Conservation (phyloP, 805 yeast species). For the Candida fluviatilis region DNA sequence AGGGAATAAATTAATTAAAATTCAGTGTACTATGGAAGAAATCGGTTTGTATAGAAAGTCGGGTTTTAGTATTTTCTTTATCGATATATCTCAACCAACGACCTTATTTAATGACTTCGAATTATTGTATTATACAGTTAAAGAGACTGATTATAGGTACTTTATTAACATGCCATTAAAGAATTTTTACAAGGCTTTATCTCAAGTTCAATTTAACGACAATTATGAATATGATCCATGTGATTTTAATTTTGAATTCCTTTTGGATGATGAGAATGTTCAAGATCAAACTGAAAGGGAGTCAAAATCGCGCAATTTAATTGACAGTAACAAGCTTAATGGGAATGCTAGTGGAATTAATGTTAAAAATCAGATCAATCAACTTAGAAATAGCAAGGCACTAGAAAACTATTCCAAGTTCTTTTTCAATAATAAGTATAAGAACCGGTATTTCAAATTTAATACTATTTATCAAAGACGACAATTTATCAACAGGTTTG, state of each 20-base stretch:
- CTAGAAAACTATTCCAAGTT: slow-evolving; percentile 30
- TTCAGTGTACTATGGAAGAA: slow-evolving; percentile 52
- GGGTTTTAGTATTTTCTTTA: slow-evolving; percentile 44
- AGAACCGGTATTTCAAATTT: slow-evolving; percentile 33
- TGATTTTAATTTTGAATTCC: neutral
- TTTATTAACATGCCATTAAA: slow-evolving; percentile 45
- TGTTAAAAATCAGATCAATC: neutral
- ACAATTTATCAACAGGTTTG: slow-evolving; percentile 39
- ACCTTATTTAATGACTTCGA: slow-evolving; percentile 39
- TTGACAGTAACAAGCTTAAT: neutral
- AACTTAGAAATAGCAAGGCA: slow-evolving; percentile 10
- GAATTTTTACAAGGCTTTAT: slow-evolving; percentile 44
- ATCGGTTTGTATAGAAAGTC: slow-evolving; percentile 51
- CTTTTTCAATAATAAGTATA: slow-evolving; percentile 27
- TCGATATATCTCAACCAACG: slow-evolving; percentile 42
- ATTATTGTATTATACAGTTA: slow-evolving; percentile 36
- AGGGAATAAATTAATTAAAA: slow-evolving; percentile 7
- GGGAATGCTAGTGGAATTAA: neutral
- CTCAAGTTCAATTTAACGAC: slow-evolving; percentile 22
- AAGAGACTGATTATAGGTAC: slow-evolving; percentile 37
- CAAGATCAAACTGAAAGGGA: neutral
- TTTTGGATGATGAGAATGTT: neutral
- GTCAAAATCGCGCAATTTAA: neutral
- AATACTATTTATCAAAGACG: slow-evolving; percentile 38
- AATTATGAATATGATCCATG: neutral